A percentile compares a stretch with the other conserved stretches of the same genome.
These are phyloP conservation scores for Cyberlindnera veronae DNA, from an alignment of 805 yeast genomes.

Conservation along the genomic window DNA sequence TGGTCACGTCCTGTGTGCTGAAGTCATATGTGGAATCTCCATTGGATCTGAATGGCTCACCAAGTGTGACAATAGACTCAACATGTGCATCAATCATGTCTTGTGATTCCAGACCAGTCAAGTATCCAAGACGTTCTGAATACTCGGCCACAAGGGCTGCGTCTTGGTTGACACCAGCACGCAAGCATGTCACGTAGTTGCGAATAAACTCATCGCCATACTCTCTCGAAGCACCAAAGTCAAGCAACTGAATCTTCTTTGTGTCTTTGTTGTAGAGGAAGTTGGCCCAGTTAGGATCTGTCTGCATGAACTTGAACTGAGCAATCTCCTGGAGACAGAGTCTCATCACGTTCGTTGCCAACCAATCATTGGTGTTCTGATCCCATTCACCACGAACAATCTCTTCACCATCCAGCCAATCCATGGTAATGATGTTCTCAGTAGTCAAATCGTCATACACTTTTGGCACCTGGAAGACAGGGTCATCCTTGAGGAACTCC, in stretches of 20 bases:
- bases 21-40: constrained; percentile 61
- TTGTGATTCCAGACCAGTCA: constrained; percentile 86
- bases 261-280: constrained; percentile 77
- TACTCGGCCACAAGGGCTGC: constrained; percentile 57
- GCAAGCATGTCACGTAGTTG: constrained; percentile 66
- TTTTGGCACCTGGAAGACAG: constrained; percentile 73
- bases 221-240: constrained; percentile 92
- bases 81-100: constrained; percentile 91
- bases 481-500: constrained; percentile 54
- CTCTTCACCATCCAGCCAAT: constrained; percentile 77
- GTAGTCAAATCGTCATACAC: constrained; percentile 78
- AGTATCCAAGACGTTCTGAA: constrained; percentile 75
- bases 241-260: constrained; percentile 76
- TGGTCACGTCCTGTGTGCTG: constrained; percentile 85
- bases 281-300: constrained; percentile 99
- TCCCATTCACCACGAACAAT: constrained; percentile 72
- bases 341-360: constrained; percentile 83
- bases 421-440: constrained; percentile 85
- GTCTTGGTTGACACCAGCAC: constrained; percentile 72
- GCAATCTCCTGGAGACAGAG: constrained; percentile 84
- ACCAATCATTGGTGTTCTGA: constrained; percentile 74
- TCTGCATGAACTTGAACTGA: constrained; percentile 87
- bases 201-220: constrained; percentile 64
- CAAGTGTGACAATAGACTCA: constrained; percentile 83
- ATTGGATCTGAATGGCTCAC: constrained; percentile 80